Percentiles rank a stretch among this genome's conserved stretches.
Evolutionary conservation across 306 rosid species (phyloP).

Genomic region (Cucurbita maxima): DNA sequence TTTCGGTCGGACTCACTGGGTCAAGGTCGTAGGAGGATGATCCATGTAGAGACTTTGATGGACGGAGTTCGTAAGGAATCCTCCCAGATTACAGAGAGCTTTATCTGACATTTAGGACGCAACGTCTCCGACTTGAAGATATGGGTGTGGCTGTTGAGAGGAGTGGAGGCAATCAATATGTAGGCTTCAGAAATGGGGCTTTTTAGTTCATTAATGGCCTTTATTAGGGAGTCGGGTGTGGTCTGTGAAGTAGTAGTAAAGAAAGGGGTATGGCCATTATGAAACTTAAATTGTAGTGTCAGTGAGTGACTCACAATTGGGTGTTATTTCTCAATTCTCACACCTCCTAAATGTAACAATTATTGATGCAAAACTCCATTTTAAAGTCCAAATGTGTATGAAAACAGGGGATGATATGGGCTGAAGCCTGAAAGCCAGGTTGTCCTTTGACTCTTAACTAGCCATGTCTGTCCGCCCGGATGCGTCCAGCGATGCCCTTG

Average conservation of each 20-base stretch:
- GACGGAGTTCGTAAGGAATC: neutral
- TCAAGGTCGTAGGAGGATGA: neutral
- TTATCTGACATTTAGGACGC: neutral
- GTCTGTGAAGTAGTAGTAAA: neutral
- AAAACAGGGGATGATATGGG: too few species aligned
- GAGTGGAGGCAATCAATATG: neutral
- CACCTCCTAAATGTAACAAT: neutral
- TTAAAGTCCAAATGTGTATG: too few species aligned
- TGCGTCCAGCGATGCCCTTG: too few species aligned
- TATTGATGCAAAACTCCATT: neutral
- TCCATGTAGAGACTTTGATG: neutral
- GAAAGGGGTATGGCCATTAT: neutral
- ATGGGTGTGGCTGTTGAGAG: neutral
- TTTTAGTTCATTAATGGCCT: neutral
- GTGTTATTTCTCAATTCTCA: neutral
- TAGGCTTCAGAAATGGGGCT: neutral
- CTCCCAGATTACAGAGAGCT: neutral
- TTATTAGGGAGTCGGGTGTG: neutral
- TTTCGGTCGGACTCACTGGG: neutral
- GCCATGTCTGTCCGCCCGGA: too few species aligned
- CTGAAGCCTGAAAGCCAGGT: too few species aligned
- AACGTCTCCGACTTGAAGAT: neutral
- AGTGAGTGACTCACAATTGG: neutral
- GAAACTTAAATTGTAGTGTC: neutral
- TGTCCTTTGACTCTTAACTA: too few species aligned